Base-by-base conservation (phyloP, 495 filamentous ascomycete genomes). In the Podospora bellae-mahoneyi region DNA sequence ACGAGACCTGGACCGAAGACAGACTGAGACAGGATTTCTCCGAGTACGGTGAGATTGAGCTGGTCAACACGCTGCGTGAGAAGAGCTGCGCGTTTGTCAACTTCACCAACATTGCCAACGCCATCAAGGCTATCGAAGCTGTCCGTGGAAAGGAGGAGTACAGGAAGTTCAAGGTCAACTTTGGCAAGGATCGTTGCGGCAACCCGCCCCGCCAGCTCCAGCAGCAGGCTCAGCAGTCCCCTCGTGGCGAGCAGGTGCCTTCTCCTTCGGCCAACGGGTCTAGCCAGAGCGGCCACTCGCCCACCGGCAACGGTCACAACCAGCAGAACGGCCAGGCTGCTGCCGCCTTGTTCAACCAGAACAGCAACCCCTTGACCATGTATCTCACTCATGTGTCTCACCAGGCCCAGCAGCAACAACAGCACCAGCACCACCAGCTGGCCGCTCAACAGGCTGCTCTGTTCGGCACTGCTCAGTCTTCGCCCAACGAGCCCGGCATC, bases 11-110 rank as follows among this genome's bases (percentile, higher is more conserved):
- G 94, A 92, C 87, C 16, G 95, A 99, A 82, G 96, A 98, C 69
- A 91, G 96, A 54, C 82, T 99, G 70, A 87, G 94, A 69, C 94
- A 97, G 75, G 95, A 99, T 79, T 99, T 99, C 76, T 91, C 94
- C 19, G 95, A 99, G 79, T 98, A 92, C 72, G 95, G 95, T 69
- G 95, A 99, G 82, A 98, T 98, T 70, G 95, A 99, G 79, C 84
- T 98, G 67, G 95, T 98, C 39, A 99, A 99, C 82, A 90, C 96
- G 18, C 82, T 99, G 62, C 90, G 95, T 60, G 95, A 99, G 85
- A 99, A 99, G 89, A 97, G 93, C 81, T 98, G 95, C 78, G 95
- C 95, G 0, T 99, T 99, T 74, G 96, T 98, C 79, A 99, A 99
- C 78, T 99, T 99, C 76, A 98, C 95, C 74, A 98, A 99, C 81